Evolutionary conservation across 2,329 filamentous ascomycete genomes (phyloP).

Genomic region (Aphanoascus verrucosus): DNA sequence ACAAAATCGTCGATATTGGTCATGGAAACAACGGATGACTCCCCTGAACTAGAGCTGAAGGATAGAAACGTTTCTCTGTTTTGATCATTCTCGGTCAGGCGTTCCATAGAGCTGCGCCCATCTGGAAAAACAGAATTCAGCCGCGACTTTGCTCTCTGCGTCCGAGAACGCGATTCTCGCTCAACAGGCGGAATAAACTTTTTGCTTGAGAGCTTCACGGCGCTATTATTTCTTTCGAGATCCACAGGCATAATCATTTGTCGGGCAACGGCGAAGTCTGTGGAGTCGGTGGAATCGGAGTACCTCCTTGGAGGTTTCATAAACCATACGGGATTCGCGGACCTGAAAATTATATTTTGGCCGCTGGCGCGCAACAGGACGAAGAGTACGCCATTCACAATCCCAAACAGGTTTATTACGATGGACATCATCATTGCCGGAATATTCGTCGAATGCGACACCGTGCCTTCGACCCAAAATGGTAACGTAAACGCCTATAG

Average conservation of each 20-base stretch:
- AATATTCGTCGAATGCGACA: constrained; percentile 3
- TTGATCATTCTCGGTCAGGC: not conserved
- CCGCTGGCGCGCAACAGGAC: constrained; percentile 19
- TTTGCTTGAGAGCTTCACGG: not conserved
- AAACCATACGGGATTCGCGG: constrained; percentile 9
- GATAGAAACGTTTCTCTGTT: constrained; percentile 15
- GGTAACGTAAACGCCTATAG: constrained; percentile 18
- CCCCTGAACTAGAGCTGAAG: constrained; percentile 18
- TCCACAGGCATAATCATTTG: constrained; percentile 17
- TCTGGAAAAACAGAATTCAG: constrained; percentile 1
- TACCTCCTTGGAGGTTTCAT: constrained; percentile 12
- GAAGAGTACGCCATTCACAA: constrained; percentile 19
- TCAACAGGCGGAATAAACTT: not conserved
- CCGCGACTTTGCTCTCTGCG: not conserved
- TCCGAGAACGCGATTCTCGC: not conserved
- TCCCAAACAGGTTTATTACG: constrained; percentile 20
- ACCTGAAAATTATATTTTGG: constrained; percentile 6
- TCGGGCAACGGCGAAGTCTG: constrained; percentile 11
- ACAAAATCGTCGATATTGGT: constrained; percentile 14
- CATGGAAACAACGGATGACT: constrained; percentile 8
- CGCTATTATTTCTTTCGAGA: constrained; percentile 13
- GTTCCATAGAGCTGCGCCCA: constrained; percentile 12
- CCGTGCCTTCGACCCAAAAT: constrained; percentile 17
- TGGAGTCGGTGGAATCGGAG: constrained; percentile 5
- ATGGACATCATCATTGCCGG: constrained; percentile 19